Evolutionary conservation across 768 basidiomycete species (phyloP).

Genomic region (Hemileccinum impolitum): DNA sequence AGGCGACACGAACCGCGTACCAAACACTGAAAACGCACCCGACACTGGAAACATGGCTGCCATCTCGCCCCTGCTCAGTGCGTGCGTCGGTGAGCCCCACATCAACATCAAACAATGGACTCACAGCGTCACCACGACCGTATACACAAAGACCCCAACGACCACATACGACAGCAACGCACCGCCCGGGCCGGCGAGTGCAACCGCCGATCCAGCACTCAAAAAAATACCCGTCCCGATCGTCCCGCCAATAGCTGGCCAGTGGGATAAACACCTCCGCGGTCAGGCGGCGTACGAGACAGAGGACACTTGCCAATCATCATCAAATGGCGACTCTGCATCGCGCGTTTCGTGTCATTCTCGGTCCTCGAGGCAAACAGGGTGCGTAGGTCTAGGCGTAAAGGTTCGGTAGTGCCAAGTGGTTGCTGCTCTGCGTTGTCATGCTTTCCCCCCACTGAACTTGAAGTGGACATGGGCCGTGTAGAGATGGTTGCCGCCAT

Average conservation of each 20-base stretch:
- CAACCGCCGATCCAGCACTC: constrained; percentile 55
- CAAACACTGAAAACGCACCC: constrained; percentile 58
- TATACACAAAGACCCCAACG: constrained; percentile 57
- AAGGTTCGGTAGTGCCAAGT: not conserved
- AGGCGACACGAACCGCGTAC: constrained; percentile 55
- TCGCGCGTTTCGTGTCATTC: constrained; percentile 36
- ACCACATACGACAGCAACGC: constrained; percentile 59
- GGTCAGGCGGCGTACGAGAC: too few species aligned
- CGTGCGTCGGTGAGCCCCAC: too few species aligned
- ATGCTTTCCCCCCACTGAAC: not conserved
- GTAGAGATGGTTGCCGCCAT: too few species aligned
- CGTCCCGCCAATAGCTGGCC: constrained; percentile 50
- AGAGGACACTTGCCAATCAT: constrained; percentile 35
- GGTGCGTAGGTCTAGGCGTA: not conserved
- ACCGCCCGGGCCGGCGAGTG: constrained; percentile 57
- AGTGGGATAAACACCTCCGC: too few species aligned
- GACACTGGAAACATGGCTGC: constrained; percentile 60
- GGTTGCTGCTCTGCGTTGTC: constrained; percentile 2
- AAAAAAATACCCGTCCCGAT: constrained; percentile 62
- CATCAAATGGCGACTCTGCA: constrained; percentile 40
- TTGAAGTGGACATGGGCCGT: constrained; percentile 1
- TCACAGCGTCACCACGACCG: constrained; percentile 58
- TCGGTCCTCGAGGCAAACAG: constrained; percentile 11
- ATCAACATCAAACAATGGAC: constrained; percentile 6
- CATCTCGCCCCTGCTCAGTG: constrained; percentile 55